Evolutionary conservation across 176 grass and related monocot genomes (phyloP).

Genomic region (Calamus simplicifolius): DNA sequence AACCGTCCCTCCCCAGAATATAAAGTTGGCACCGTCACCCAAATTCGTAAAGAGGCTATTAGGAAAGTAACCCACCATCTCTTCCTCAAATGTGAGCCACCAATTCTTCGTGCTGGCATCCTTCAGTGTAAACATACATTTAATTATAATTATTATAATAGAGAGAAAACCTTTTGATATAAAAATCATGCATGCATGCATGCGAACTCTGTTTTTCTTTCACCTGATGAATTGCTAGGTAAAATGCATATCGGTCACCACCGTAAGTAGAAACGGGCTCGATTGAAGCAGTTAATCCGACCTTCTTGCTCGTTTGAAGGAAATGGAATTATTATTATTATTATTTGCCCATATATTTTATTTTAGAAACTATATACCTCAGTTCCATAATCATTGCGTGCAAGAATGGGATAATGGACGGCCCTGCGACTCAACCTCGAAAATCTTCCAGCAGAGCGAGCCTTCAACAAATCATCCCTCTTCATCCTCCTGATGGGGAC

Average conservation of each 20-base stretch:
- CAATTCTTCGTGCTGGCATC: conserved; percentile 83
- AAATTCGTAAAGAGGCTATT: conserved; percentile 84
- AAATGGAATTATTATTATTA: not conserved
- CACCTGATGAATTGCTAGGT: conserved; percentile 7
- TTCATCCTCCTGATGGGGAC: conserved; percentile 58
- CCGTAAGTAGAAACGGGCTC: conserved; percentile 1
- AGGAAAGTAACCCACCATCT: conserved; percentile 79
- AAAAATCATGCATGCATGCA: not conserved
- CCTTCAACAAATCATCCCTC: conserved; percentile 50
- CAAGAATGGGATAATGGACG: conserved; percentile 32
- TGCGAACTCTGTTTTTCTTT: conserved; percentile 6
- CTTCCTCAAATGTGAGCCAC: conserved; percentile 91
- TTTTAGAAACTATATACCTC: too few species aligned
- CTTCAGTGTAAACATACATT: conserved; percentile 18
- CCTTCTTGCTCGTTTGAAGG: conserved; percentile 5
- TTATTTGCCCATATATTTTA: too few species aligned
- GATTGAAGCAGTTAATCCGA: conserved; percentile 7
- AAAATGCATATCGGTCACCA: conserved; percentile 3
- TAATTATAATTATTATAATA: too few species aligned
- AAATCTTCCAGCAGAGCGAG: conserved; percentile 34
- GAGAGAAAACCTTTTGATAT: not conserved
- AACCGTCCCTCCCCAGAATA: conserved; percentile 72
- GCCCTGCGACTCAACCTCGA: conserved; percentile 27
- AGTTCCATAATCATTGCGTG: not conserved
- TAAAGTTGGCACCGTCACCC: conserved; percentile 58